Percentiles rank a stretch among this genome's conserved stretches.
Conservation (phyloP, 345 rosid genomes). For the Citrus hindsii region DNA sequence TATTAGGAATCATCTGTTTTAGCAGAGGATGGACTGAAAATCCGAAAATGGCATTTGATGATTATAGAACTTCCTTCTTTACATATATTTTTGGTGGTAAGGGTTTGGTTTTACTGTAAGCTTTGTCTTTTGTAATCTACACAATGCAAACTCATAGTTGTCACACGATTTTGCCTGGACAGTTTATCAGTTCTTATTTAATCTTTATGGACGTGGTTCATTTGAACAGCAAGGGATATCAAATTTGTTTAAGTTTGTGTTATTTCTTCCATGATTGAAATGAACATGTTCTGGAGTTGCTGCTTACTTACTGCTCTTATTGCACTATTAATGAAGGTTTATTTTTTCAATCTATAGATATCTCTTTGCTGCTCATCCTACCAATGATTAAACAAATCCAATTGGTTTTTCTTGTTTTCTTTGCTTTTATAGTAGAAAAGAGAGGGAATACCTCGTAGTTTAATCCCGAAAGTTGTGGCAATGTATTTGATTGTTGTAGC, state of each 20-base stretch:
- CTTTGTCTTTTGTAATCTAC: neutral
- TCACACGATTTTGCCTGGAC: neutral
- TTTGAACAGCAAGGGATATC: neutral
- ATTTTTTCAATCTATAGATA: neutral
- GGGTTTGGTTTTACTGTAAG: constrained; percentile 1
- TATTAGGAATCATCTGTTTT: constrained; percentile 45
- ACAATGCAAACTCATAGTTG: neutral
- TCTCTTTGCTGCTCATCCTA: neutral
- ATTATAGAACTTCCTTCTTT: constrained; percentile 44
- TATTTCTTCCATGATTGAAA: neutral
- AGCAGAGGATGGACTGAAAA: constrained; percentile 52
- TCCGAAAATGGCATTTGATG: constrained; percentile 32
- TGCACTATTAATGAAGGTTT: neutral
- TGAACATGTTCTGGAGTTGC: neutral
- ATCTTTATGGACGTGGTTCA: neutral
- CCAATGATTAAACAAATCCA: neutral
- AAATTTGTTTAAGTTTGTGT: neutral
- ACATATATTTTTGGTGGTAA: constrained; percentile 60
- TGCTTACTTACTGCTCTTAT: neutral
- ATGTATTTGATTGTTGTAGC: neutral
- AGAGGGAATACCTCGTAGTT: neutral
- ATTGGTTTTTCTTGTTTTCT: neutral
- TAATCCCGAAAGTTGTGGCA: neutral
- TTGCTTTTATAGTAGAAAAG: neutral
- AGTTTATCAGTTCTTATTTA: constrained; percentile 1